Base-by-base conservation (phyloP, 768 basidiomycete species). In the Hypholoma fasciculare region DNA sequence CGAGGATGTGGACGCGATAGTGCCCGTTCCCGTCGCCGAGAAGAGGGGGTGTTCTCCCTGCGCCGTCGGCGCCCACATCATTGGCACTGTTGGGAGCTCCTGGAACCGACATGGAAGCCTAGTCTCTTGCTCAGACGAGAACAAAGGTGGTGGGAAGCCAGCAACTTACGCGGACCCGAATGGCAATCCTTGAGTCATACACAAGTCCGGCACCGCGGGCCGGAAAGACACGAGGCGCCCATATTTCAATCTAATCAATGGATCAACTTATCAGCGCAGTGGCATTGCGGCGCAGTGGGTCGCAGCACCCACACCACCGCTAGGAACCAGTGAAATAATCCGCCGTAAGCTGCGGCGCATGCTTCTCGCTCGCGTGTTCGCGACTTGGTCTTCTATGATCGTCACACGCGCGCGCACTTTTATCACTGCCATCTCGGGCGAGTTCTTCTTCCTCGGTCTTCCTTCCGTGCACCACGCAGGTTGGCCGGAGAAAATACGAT, bases 1-100 rank as follows among this genome's bases (percentile, higher is more conserved):
- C 66, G n/a, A 65, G 51, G 20, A 67, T 60, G 23, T 62, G 61
- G 20, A 67, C 55, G 46, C 66, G 64, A 57, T 65, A 67, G 2
- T 46, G 57, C n/a, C 66, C 64, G 26, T 63, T 53, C 1, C 57
- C 62, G 34, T 65, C 64, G 14, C 66, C 64, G 19, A 67, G 43
- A n/a, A 67, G 55, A 0, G 60, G 60, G 34, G 63, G 63, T n/a
- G 53, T 34, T 42, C 40, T 42, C 16, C 16, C 13, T 42, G 40
- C 30, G 30, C 30, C 13, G 11, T 14, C 17, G 40, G 17, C 4
- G 17, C 4, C 13, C 16, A 14, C 40, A 14, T 1, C 40, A 42
- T 34, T 7, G 40, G 40, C 17, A 17, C 3, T 42, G 30, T 14
- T 14, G 40, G 13, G 13, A 9, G 13, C 40, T 2, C 30, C 30